Evolutionary conservation across 2,329 filamentous ascomycete species (phyloP).

Genomic region (Zymoseptoria crescenta): DNA sequence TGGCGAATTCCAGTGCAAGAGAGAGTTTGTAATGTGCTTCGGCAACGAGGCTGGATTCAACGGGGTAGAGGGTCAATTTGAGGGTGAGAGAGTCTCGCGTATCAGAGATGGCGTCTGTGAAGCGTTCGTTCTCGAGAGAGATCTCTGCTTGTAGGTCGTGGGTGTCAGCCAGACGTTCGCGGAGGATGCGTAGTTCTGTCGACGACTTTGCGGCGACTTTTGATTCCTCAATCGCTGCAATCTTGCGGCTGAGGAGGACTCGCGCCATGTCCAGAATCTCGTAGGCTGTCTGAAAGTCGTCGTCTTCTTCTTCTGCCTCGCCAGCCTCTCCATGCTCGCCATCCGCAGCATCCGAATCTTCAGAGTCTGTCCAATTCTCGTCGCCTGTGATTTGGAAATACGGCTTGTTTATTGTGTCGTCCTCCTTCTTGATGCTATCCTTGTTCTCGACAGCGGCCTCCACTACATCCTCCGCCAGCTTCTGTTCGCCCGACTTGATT

Average conservation of each 20-base stretch:
- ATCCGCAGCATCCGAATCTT: constrained; percentile 50
- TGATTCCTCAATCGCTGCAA: constrained; percentile 41
- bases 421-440: constrained; percentile 35
- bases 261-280: constrained; percentile 57
- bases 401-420: constrained; percentile 50
- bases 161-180: constrained; percentile 83
- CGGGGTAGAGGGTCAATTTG: constrained; percentile 69
- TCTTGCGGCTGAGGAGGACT: constrained; percentile 49
- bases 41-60: constrained; percentile 76
- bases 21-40: constrained; percentile 97
- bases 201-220: constrained; percentile 42
- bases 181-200: constrained; percentile 51
- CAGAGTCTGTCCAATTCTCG: constrained; percentile 83
- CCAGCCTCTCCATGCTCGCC: constrained; percentile 37
- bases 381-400: constrained; percentile 91
- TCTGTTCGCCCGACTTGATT: constrained; percentile 31
- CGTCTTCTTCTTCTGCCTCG: constrained; percentile 45
- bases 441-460: constrained; percentile 37
- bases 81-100: constrained; percentile 68
- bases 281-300: constrained; percentile 57
- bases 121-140: constrained; percentile 92
- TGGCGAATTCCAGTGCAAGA: constrained; percentile 87
- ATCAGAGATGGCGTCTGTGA: constrained; percentile 78
- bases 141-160: constrained; percentile 94
- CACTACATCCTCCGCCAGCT: constrained; percentile 35